Evolutionary conservation across 805 yeast species (phyloP).

Genomic region (Ogataea henricii): DNA sequence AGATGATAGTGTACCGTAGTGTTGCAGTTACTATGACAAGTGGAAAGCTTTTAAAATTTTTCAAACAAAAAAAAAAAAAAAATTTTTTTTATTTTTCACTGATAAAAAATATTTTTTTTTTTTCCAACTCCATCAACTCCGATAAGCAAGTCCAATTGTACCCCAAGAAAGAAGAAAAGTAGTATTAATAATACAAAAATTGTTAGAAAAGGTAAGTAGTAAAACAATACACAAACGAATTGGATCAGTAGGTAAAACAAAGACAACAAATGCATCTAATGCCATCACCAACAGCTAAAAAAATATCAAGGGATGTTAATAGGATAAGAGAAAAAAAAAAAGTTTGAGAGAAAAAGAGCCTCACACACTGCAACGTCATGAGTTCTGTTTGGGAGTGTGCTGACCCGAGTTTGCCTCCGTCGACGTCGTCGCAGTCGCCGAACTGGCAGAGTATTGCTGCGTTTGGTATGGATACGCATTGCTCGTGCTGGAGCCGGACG

Average conservation of each 20-base stretch:
- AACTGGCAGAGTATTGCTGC: slow-evolving; percentile 5
- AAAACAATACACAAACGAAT: slow-evolving; percentile 7
- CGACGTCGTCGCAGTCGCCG: slow-evolving; percentile 3
- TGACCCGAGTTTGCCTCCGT: slow-evolving; percentile 2
- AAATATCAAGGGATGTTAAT: not conserved
- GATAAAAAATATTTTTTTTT: not conserved
- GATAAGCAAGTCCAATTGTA: not conserved
- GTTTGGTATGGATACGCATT: slow-evolving; percentile 5
- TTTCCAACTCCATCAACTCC: not conserved
- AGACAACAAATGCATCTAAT: not conserved
- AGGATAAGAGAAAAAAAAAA: not conserved
- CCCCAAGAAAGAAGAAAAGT: not conserved
- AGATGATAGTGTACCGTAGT: not conserved
- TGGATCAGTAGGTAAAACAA: not conserved
- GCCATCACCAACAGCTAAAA: slow-evolving; percentile 1
- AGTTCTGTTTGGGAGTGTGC: slow-evolving; percentile 7
- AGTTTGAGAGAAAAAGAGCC: not conserved
- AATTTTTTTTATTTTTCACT: not conserved
- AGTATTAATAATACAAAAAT: slow-evolving; percentile 10
- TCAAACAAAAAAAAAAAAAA: slow-evolving; percentile 1
- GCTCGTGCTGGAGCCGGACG: slow-evolving; percentile 9
- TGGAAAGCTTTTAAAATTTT: not conserved
- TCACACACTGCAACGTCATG: not conserved
- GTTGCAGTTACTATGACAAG: not conserved
- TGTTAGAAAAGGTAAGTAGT: slow-evolving; percentile 3